phyloP scores from a whole-genome alignment of 257 asterid genomes.

The Jasminum sambac region DNA sequence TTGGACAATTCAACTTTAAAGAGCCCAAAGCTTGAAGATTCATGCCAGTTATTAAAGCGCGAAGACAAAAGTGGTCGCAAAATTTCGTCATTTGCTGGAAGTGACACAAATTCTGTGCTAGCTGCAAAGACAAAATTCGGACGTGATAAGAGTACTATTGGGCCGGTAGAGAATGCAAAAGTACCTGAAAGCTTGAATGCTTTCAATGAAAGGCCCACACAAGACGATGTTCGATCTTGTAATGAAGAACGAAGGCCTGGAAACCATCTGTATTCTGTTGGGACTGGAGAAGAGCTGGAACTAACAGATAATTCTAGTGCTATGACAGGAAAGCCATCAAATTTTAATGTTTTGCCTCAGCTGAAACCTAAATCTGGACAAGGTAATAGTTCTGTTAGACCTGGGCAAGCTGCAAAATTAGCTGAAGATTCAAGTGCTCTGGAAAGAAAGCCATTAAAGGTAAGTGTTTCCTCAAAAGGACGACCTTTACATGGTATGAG shows the following conservation, averaged over 20 bases:
- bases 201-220: conserved; percentile 21
- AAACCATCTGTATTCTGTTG: conserved; percentile 19
- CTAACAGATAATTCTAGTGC: conserved; percentile 18
- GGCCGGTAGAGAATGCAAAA: conserved; percentile 12
- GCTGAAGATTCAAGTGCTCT: conserved; percentile 26
- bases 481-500: conserved; percentile 22
- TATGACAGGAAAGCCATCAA: conserved; percentile 18
- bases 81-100: conserved; percentile 22
- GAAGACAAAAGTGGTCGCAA: conserved; percentile 28
- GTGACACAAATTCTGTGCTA: conserved; percentile 21
- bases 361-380: conserved; percentile 25
- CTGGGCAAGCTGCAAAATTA: conserved; percentile 25
- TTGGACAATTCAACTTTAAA: conserved; percentile 37
- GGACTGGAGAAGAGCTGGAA: conserved; percentile 14
- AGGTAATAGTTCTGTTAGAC: conserved; percentile 18
- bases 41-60: conserved; percentile 23
- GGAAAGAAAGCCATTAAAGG: conserved; percentile 24
- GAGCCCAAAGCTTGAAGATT: conserved; percentile 37
- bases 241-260: conserved; percentile 19
- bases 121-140: conserved; percentile 28
- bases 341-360: conserved; percentile 10
- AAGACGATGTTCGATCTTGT: conserved; percentile 4
- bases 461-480: conserved; percentile 20
- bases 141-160: conserved; percentile 20
- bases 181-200: conserved; percentile 12